Evolutionary conservation across 495 filamentous ascomycete genomes (phyloP).

Genomic region (Tetracladium setigerum): DNA sequence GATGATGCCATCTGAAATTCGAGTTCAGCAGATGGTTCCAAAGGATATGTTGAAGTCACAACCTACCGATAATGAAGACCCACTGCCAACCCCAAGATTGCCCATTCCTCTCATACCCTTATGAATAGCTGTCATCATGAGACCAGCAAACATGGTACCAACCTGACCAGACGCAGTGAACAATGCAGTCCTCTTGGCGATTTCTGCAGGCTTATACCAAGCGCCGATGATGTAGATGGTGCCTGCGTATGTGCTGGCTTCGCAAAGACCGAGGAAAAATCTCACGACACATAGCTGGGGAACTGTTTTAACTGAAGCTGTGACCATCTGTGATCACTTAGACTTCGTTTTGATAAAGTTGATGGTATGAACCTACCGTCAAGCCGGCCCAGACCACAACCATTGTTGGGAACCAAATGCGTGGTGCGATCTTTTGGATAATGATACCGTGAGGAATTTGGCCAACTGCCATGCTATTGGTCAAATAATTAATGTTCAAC

Average conservation of each 20-base stretch:
- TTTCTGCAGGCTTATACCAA: slow-evolving; percentile 59
- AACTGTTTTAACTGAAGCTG: slow-evolving; percentile 40
- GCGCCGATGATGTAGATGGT: slow-evolving; percentile 59
- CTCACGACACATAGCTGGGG: slow-evolving; percentile 57
- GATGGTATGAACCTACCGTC: slow-evolving; percentile 22
- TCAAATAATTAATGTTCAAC: slow-evolving; percentile 10
- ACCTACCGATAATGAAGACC: slow-evolving; percentile 46
- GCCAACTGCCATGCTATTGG: slow-evolving; percentile 48
- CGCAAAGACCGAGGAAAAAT: slow-evolving; percentile 59
- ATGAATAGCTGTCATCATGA: slow-evolving; percentile 55
- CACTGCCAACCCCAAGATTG: slow-evolving; percentile 57
- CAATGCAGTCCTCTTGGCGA: slow-evolving; percentile 53
- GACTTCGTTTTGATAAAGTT: too few species aligned
- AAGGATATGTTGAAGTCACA: too few species aligned
- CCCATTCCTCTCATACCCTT: slow-evolving; percentile 36
- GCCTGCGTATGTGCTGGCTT: slow-evolving; percentile 53
- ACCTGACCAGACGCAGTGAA: slow-evolving; percentile 47
- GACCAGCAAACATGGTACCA: slow-evolving; percentile 38
- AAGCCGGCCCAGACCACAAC: slow-evolving; percentile 53
- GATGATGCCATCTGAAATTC: slow-evolving; percentile 29
- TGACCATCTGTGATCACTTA: slow-evolving; percentile 33
- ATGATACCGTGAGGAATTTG: slow-evolving; percentile 55
- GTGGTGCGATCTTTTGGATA: slow-evolving; percentile 49
- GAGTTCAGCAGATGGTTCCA: too few species aligned
- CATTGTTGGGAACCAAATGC: slow-evolving; percentile 53